These are phyloP conservation scores for Eucalyptus coolabah DNA, from an alignment of 345 rosid species.

Conservation along the genomic window DNA sequence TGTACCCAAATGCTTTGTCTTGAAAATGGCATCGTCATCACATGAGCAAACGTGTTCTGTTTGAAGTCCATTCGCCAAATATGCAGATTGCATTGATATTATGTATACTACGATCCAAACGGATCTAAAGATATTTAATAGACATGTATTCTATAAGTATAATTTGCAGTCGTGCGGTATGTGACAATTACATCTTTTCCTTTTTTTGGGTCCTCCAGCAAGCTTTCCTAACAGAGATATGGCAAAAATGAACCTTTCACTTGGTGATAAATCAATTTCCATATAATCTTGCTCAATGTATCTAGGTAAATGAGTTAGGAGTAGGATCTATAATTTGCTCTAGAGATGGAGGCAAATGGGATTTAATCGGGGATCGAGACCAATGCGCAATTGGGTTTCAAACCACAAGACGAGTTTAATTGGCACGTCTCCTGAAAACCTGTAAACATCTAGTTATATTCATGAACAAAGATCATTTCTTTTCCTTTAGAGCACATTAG, in stretches of 20 bases:
- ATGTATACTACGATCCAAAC: fast-evolving
- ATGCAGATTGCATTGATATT: neutral
- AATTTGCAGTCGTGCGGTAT: neutral
- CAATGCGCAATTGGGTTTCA: neutral
- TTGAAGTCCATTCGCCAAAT: neutral
- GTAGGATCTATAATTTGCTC: neutral
- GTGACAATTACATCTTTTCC: neutral
- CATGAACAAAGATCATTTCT: neutral
- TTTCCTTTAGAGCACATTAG: neutral
- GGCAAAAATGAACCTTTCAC: neutral
- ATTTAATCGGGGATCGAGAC: neutral
- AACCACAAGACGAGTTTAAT: neutral
- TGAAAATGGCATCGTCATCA: no score
- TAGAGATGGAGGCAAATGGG: neutral
- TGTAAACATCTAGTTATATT: neutral
- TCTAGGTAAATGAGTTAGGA: neutral
- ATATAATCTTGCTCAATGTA: neutral
- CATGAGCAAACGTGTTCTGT: neutral
- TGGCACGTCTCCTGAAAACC: neutral
- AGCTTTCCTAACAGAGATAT: neutral
- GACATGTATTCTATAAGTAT: neutral
- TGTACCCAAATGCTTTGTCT: neutral
- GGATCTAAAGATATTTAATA: neutral
- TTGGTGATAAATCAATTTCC: neutral
- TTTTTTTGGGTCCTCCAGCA: neutral